These are phyloP conservation scores for Stachybotrys chartarum DNA, from an alignment of 2,329 filamentous ascomycete species.

Conservation along the genomic window DNA sequence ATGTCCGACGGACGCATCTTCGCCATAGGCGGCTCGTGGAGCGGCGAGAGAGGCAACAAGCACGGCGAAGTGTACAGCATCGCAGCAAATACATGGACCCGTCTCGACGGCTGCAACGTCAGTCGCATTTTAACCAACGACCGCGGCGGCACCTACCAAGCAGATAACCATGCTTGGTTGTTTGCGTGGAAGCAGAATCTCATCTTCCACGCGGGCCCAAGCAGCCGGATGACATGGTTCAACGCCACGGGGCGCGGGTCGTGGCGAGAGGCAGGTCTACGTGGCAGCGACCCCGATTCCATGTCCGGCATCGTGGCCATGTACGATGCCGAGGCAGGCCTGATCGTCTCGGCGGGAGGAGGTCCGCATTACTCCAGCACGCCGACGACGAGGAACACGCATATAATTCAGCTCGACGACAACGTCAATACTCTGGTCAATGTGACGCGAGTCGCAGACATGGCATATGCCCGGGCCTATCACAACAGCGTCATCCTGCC, in stretches of 20 bases:
- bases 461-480: conserved; percentile 32
- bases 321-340: conserved; percentile 51
- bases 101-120: conserved; percentile 24
- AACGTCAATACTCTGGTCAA: not conserved
- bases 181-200: conserved; percentile 33
- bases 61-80: conserved; percentile 46
- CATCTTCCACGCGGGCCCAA: conserved; percentile 48
- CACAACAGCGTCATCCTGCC: conserved; percentile 41
- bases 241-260: conserved; percentile 23
- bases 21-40: conserved; percentile 47
- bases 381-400: conserved; percentile 34
- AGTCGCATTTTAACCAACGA: conserved; percentile 42
- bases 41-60: conserved; percentile 39
- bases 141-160: conserved; percentile 37
- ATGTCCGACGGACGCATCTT: conserved; percentile 45
- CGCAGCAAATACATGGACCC: conserved; percentile 33
- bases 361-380: conserved; percentile 35
- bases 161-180: conserved; percentile 19
- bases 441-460: conserved; percentile 6
- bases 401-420: conserved; percentile 39
- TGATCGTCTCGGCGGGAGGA: conserved; percentile 48
- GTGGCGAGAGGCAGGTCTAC: conserved; percentile 31
- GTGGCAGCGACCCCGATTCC: conserved; percentile 31
- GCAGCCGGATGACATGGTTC: conserved; percentile 49
- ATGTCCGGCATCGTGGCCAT: conserved; percentile 52